Evolutionary conservation across 768 basidiomycete genomes (phyloP).

Genomic region (Leucogyrophana mollusca): DNA sequence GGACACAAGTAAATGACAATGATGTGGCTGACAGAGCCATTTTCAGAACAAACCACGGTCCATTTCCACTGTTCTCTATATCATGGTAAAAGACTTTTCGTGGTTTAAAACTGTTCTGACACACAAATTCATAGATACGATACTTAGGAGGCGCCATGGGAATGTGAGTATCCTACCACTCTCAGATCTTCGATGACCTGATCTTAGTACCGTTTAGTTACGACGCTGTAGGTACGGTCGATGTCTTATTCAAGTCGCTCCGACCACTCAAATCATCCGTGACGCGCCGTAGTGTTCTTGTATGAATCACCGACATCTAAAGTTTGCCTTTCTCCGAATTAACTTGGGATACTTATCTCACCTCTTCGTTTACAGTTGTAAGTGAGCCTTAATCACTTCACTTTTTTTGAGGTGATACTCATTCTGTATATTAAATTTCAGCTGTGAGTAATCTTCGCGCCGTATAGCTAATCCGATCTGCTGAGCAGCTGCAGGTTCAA

Average conservation of each 20-base stretch:
- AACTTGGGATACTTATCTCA: not conserved
- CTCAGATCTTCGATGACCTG: no score
- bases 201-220: no score
- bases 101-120: not conserved
- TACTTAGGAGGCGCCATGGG: no score
- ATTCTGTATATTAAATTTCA: no score
- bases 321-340: not conserved
- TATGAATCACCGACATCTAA: not conserved
- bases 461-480: no score
- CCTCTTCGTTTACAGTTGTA: constrained; percentile 1
- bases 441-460: constrained; percentile 4
- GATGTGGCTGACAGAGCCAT: not conserved
- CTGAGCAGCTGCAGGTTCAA: not conserved
- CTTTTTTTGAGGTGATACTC: no score
- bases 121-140: no score
- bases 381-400: no score
- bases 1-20: no score
- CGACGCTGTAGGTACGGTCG: no score
- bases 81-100: not conserved
- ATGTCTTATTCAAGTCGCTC: not conserved
- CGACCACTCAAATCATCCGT: not conserved
- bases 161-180: no score
- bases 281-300: constrained; percentile 7
- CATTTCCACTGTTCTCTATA: not conserved
- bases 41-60: constrained; percentile 1